phyloP scores from a whole-genome alignment of 2,329 filamentous ascomycete genomes.

The Phialophora verrucosa region DNA sequence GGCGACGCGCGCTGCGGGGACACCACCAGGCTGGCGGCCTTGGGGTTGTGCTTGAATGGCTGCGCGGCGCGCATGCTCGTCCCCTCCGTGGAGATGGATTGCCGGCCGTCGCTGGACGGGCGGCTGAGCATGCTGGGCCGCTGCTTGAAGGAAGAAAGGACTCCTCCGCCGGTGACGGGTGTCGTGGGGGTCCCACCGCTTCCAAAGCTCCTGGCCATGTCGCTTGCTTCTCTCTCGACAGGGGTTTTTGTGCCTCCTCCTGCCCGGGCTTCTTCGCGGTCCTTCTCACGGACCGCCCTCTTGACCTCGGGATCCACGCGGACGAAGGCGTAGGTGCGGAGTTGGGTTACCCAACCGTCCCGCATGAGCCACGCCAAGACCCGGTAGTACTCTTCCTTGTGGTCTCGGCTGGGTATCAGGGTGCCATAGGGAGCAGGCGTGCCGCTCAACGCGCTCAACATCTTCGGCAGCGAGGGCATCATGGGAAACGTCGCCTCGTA shows the following conservation, averaged over 20 bases:
- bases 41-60: slow-evolving; percentile 33
- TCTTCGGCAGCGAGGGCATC: slow-evolving; percentile 80
- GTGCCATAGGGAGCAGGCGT: slow-evolving; percentile 81
- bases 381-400: slow-evolving; percentile 83
- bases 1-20: slow-evolving; percentile 80
- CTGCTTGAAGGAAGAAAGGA: slow-evolving; percentile 28
- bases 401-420: slow-evolving; percentile 84
- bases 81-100: slow-evolving; percentile 36
- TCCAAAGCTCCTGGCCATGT: slow-evolving; percentile 28
- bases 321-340: slow-evolving; percentile 90
- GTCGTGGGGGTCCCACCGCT: slow-evolving; percentile 25
- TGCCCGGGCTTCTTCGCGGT: slow-evolving; percentile 37
- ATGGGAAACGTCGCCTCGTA: slow-evolving; percentile 84
- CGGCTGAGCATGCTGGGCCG: slow-evolving; percentile 35
- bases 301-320: slow-evolving; percentile 82
- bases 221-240: slow-evolving; percentile 20
- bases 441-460: slow-evolving; percentile 81
- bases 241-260: slow-evolving; percentile 20
- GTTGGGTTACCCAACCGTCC: slow-evolving; percentile 89
- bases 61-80: slow-evolving; percentile 25
- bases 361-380: slow-evolving; percentile 94
- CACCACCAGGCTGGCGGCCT: slow-evolving; percentile 62
- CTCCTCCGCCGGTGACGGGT: slow-evolving; percentile 2
- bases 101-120: slow-evolving; percentile 34
- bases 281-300: slow-evolving; percentile 74